These are phyloP conservation scores for Ogataea ramenticola DNA, from an alignment of 805 yeast species.

Conservation along the genomic window DNA sequence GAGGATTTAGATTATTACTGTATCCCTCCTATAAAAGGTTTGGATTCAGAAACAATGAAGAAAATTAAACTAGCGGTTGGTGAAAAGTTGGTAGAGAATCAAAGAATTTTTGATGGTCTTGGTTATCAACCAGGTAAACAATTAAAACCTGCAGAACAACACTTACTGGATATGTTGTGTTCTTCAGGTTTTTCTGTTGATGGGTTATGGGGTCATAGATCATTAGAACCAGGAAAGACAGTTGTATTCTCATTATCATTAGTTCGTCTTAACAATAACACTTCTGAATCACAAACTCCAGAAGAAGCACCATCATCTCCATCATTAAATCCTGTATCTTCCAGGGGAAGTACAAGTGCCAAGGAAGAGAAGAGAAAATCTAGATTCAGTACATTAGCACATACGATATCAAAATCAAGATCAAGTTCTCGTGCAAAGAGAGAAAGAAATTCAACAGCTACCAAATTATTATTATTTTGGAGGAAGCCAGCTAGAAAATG, in stretches of 20 bases:
- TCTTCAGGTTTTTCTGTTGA: constrained; percentile 68
- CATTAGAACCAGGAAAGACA: constrained; percentile 81
- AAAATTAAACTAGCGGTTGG: constrained; percentile 71
- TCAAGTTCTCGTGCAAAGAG: constrained; percentile 28
- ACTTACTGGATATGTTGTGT: constrained; percentile 89
- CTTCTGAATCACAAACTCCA: constrained; percentile 8
- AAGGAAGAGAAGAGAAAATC: constrained; percentile 36
- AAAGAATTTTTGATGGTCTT: constrained; percentile 71
- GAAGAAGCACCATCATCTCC: constrained; percentile 22
- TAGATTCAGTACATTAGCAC: constrained; percentile 56
- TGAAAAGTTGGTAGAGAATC: constrained; percentile 46
- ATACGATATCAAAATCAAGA: constrained; percentile 47
- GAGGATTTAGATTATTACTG: constrained; percentile 94
- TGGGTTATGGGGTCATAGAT: constrained; percentile 82
- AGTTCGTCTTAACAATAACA: constrained; percentile 41
- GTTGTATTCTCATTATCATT: constrained; percentile 80
- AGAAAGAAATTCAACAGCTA: constrained; percentile 30
- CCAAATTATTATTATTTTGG: constrained; percentile 85
- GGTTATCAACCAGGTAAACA: constrained; percentile 50
- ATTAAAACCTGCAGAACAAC: constrained; percentile 88
- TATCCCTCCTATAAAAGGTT: constrained; percentile 63
- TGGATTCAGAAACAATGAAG: constrained; percentile 52
- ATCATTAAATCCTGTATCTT: constrained; percentile 24
- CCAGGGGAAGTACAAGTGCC: constrained; percentile 14
- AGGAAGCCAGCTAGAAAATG: constrained; percentile 97